Base-by-base conservation (phyloP, 2,329 filamentous ascomycete species). In the Xylaria multiplex region DNA sequence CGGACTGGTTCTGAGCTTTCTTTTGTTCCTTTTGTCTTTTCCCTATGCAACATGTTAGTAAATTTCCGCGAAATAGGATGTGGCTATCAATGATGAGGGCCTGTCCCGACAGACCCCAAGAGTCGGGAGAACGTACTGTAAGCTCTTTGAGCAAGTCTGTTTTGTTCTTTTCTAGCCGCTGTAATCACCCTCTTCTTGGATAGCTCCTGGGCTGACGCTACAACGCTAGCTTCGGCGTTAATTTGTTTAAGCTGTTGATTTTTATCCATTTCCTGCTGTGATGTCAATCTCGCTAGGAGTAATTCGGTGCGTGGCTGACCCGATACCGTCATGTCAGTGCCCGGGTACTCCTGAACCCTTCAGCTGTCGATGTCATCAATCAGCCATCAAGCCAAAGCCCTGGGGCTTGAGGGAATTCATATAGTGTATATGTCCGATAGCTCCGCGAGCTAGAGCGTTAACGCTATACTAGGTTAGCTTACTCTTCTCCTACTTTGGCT, bases 91-190 rank as follows among this genome's bases (percentile, higher is more conserved):
- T 2, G 30, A 27, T n/a, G 6, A 37, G 27, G 6, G 9, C 11
- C 11, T 24, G 30, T 22, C 2, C 2, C n/a, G 16, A 35, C 3
- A 24, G 40, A 40, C 24, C 1, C 37, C 6, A 13, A 16, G 65
- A 50, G 43, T 8, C 11, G 22, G 30, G 11, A 8, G 11, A 8
- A 72, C 76, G 53, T 70, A 80, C 79, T 74, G 56, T 77, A 80
- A 1, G 73, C 67, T 62, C 73, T 74, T 64, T 81, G 79, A 9
- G 78, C 76, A 13, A 73, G 59, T 14, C 74, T 72, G 50, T 81
- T 81, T 65, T 81, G 79, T 54, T 78, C 74, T 64, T 75, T 77
- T 5, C 79, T 74, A 30, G 79, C 77, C 13, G 74, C 70, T 7
- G 79, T 81, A 16, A 80, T 68, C 35, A 77, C 69, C 46, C 79